Evolutionary conservation across 164 flowering plant genomes (phyloP).

Genomic region (Protea cynaroides): DNA sequence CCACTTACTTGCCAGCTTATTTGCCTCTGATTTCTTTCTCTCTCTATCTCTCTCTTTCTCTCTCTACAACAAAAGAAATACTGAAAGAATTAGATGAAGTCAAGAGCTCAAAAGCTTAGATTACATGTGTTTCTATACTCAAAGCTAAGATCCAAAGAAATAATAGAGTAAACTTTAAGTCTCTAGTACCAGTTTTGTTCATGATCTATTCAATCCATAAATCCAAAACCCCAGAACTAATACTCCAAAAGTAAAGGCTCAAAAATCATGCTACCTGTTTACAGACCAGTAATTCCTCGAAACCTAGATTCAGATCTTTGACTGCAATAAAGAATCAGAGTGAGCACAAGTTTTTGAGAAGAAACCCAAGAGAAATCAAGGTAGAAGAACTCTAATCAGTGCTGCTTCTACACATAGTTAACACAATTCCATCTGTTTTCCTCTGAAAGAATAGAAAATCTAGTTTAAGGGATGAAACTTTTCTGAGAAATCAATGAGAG

Average conservation of each 20-base stretch:
- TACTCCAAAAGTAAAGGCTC: not conserved
- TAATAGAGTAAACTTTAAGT: not conserved
- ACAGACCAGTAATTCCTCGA: not conserved
- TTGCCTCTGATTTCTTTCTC: not conserved
- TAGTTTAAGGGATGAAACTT: not conserved
- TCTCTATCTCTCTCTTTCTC: not conserved
- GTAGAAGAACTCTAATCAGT: too few relatives aligned
- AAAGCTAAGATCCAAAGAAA: not conserved
- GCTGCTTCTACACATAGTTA: too few relatives aligned
- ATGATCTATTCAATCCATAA: not conserved
- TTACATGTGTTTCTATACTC: too few relatives aligned
- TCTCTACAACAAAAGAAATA: not conserved
- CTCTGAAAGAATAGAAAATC: not conserved
- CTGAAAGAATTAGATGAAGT: not conserved
- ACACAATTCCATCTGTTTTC: too few relatives aligned
- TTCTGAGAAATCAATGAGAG: not conserved
- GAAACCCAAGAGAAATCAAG: not conserved
- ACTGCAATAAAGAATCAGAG: not conserved
- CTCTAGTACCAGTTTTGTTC: not conserved
- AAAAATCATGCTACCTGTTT: not conserved
- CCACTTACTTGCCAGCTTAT: constrained; percentile 46
- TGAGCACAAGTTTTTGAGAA: not conserved
- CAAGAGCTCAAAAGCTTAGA: not conserved
- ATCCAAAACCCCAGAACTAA: constrained; percentile 1
- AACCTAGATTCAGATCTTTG: not conserved